Evolutionary conservation across 768 basidiomycete genomes (phyloP), one percentile per base, ranked within the genome.

Genomic region (Phanerochaete sordida): DNA sequence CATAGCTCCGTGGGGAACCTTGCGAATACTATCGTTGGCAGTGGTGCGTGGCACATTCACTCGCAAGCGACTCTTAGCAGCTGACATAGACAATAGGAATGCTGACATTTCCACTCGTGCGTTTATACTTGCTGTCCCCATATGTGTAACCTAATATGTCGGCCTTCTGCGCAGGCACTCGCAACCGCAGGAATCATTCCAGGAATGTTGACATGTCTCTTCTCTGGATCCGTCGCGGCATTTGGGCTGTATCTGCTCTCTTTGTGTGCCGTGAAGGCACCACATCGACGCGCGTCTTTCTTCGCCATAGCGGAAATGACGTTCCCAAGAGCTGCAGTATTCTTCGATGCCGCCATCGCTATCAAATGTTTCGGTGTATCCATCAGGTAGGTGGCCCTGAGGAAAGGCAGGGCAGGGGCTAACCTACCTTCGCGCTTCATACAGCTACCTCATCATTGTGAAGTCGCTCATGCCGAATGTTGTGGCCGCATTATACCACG

Each of bases 331-430:
- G 91, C 90, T 0, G 90, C 90, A 0, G 77, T 93, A 39, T 91
- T 93, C 72, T 96, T 98, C 67, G 96, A 98, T 72, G 87, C 86
- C 3, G 96, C 95, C 13, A 94, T 98, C 66, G 94, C 94, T 11
- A 88, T 87, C 71, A 98, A 98, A 71, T 98, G 96, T 72, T 97
- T 97, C 70, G 96, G 96, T 21, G 96, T 98, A 2, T 93, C 92
- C 33, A 87, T 95, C 66, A 94, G 93, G 84, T 93, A 74, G 48
- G 82, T 66, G 56, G n/a, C n/a, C n/a, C n/a, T n/a, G n/a, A n/a
- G n/a, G n/a, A n/a, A n/a, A n/a, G n/a, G n/a, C n/a, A n/a, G n/a
- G n/a, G n/a, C n/a, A n/a, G n/a, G n/a, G n/a, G n/a, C n/a, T n/a
- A n/a, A n/a, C n/a, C n/a, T n/a, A 21, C 15, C 26, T 3, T 26